Evolutionary conservation across 805 yeast genomes (phyloP).

Genomic region (Millerozyma miso): DNA sequence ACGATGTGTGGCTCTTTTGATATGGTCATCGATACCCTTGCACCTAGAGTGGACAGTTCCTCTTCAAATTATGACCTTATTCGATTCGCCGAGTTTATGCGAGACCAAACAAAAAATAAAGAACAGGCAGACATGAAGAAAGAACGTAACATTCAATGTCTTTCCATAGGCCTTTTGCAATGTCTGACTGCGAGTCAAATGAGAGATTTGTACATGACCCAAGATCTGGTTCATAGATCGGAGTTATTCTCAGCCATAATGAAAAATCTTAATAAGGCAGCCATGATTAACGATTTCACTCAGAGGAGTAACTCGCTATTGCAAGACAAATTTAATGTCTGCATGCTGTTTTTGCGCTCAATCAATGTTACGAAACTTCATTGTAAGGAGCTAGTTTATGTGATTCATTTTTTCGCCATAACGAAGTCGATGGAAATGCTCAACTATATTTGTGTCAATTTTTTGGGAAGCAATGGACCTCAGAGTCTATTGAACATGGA

Average conservation of each 20-base stretch:
- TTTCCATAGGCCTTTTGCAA: background rate
- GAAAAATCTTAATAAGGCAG: constrained; percentile 13
- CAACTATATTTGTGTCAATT: constrained; percentile 24
- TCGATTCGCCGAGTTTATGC: constrained; percentile 17
- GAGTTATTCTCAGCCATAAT: constrained; percentile 5
- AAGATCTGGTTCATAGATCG: background rate
- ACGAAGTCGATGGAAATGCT: constrained; percentile 19
- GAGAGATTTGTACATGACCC: background rate
- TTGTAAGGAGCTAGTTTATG: constrained; percentile 16
- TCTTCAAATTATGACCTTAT: constrained; percentile 12
- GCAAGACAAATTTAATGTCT: constrained; percentile 16
- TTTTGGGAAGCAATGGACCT: constrained; percentile 13
- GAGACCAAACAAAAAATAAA: constrained; percentile 10
- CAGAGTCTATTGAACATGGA: constrained; percentile 25
- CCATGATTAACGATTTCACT: constrained; percentile 3
- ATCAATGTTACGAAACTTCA: constrained; percentile 16
- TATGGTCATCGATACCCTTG: constrained; percentile 16
- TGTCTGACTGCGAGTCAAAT: background rate
- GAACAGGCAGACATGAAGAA: background rate
- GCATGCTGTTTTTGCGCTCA: constrained; percentile 21
- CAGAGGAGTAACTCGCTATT: constrained; percentile 1
- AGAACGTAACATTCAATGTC: background rate
- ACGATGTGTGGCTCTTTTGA: constrained; percentile 14
- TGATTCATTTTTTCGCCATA: constrained; percentile 24
- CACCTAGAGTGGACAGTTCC: constrained; percentile 9